Evolutionary conservation across 495 filamentous ascomycete species (phyloP).

Genomic region (Trichoderma reesei): DNA sequence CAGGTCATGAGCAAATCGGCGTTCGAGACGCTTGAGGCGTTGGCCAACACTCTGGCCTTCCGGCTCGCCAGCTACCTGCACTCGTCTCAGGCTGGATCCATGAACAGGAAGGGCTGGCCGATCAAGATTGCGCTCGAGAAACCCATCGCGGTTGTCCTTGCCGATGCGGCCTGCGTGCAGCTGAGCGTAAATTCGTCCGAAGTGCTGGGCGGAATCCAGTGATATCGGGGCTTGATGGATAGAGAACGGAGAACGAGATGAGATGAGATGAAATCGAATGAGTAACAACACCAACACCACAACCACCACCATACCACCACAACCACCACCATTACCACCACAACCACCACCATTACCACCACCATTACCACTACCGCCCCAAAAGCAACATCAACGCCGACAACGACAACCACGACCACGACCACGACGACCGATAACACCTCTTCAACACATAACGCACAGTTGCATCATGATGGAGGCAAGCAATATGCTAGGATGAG

Average conservation of each 20-base stretch:
- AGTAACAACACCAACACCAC: too few species aligned
- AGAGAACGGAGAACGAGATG: not conserved
- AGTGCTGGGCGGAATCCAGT: not conserved
- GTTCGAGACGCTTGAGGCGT: slow-evolving; percentile 55
- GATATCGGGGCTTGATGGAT: not conserved
- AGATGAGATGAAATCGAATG: not conserved
- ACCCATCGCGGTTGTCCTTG: slow-evolving; percentile 47
- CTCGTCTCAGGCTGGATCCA: slow-evolving; percentile 14
- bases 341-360: too few species aligned
- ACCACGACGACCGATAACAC: too few species aligned
- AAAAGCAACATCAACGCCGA: too few species aligned
- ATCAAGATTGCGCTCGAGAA: slow-evolving; percentile 46
- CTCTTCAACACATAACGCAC: not conserved
- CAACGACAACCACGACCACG: too few species aligned
- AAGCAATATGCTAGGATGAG: not conserved
- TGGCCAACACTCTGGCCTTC: slow-evolving; percentile 35
- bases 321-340: too few species aligned
- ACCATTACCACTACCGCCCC: too few species aligned
- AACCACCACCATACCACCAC: too few species aligned
- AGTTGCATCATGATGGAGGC: not conserved
- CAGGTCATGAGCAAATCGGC: slow-evolving; percentile 46
- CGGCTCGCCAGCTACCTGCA: not conserved
- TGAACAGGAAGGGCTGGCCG: slow-evolving; percentile 27
- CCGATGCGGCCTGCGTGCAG: slow-evolving; percentile 48
- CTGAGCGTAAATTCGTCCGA: slow-evolving; percentile 17